phyloP scores from a whole-genome alignment of 108 stramenopile genomes.

The Aureococcus anophagefferens region DNA sequence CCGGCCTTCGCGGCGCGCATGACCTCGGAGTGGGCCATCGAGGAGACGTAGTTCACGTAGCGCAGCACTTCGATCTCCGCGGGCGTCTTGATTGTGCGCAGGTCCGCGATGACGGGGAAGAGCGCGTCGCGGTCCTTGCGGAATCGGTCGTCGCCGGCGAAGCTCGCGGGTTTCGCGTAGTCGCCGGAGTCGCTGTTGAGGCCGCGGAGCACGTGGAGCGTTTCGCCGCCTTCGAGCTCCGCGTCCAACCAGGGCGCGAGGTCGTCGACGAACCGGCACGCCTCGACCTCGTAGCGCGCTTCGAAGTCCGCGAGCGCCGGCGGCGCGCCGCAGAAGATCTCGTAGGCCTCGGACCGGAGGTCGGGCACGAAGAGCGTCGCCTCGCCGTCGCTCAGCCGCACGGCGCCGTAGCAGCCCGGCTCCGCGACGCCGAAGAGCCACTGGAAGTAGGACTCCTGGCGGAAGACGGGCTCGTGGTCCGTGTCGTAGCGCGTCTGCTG shows the following conservation, averaged over 20 bases:
- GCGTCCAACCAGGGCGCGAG: conserved; percentile 20
- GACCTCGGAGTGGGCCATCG: conserved; percentile 83
- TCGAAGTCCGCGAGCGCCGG: conserved; percentile 53
- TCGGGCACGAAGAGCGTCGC: conserved; percentile 72
- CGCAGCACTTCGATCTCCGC: conserved; percentile 70
- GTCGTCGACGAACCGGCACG: conserved; percentile 58
- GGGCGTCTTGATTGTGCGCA: conserved; percentile 71
- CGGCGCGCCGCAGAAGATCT: conserved; percentile 73
- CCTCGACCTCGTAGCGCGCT: conserved; percentile 56
- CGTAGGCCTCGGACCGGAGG: conserved; percentile 62
- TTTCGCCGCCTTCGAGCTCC: not conserved
- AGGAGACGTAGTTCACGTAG: conserved; percentile 69
- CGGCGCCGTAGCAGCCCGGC: conserved; percentile 60
- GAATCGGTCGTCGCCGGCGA: conserved; percentile 4
- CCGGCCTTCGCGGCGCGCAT: conserved; percentile 65
- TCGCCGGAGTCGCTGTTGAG: conserved; percentile 71
- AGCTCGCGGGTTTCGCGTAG: conserved; percentile 49
- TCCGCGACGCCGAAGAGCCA: conserved; percentile 85
- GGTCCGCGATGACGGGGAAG: conserved; percentile 73
- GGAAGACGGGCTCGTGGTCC: conserved; percentile 76
- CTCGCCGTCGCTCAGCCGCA: conserved; percentile 46
- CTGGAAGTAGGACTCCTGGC: conserved; percentile 86
- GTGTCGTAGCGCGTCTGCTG: conserved; percentile 55
- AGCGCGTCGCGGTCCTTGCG: conserved; percentile 40
- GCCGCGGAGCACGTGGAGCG: conserved; percentile 53